Evolutionary conservation across 208 protist species (phyloP).

Genomic region (Vickermania spadyakhi): DNA sequence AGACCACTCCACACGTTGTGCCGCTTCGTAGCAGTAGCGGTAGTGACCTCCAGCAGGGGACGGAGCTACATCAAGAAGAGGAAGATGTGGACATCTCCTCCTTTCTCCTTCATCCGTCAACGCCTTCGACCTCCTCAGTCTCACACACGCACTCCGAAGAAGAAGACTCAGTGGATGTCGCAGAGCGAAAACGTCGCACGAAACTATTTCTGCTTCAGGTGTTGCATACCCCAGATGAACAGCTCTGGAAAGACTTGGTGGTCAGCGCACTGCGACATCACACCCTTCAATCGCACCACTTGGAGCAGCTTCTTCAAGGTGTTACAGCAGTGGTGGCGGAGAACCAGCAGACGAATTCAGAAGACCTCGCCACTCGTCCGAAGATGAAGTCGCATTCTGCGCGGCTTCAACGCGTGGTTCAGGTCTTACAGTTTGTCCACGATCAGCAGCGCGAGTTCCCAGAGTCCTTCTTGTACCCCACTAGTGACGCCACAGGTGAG

Average conservation of each 20-base stretch:
- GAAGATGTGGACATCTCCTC: too few relatives aligned
- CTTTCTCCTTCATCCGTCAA: too few relatives aligned
- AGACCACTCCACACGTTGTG: too few relatives aligned
- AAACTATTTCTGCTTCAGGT: slow-evolving; percentile 28
- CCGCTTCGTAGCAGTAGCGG: too few relatives aligned
- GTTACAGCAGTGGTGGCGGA: slow-evolving; percentile 6
- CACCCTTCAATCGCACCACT: slow-evolving; percentile 37
- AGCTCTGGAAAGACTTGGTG: slow-evolving; percentile 60
- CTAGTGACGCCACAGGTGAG: neutral
- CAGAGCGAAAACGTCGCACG: slow-evolving; percentile 15
- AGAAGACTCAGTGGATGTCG: neutral
- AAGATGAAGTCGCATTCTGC: neutral
- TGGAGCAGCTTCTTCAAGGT: slow-evolving; percentile 31
- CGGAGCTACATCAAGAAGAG: too few relatives aligned
- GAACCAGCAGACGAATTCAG: slow-evolving; percentile 3
- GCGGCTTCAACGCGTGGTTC: neutral
- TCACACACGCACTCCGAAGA: too few relatives aligned
- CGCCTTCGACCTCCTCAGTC: too few relatives aligned
- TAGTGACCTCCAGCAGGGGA: too few relatives aligned
- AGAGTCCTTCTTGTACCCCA: neutral
- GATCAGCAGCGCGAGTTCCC: neutral
- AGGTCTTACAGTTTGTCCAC: neutral
- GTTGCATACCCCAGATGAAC: slow-evolving; percentile 29
- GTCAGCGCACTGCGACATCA: slow-evolving; percentile 31
- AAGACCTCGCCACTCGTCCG: neutral